Evolutionary conservation across 164 flowering plant genomes (phyloP), one percentile per base, ranked within the genome.

Genomic region (Magnolia officinalis): DNA sequence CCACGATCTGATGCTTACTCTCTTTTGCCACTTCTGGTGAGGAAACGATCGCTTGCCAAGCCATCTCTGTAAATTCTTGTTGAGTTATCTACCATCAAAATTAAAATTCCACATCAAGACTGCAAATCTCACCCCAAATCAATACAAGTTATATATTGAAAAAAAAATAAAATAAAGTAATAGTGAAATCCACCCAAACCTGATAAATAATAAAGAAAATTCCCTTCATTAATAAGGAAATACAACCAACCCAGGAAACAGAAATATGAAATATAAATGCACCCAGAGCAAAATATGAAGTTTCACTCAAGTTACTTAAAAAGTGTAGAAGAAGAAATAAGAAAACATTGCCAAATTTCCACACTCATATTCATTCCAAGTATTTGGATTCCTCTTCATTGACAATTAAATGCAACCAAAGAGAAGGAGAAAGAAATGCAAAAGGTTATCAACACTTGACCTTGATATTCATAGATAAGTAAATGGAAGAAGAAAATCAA

Each of bases 11-110:
- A 81, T 96, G 98, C 85, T 92, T 96, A 76, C 88, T 90, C 81
- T 91, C 97, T 74, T 90, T 96, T 13, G 99, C 99, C 71, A 92
- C 92, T 79, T 96, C 98, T 1, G 98, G 99, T 0, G 92, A 94
- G 1, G 97, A 85, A 58, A 94, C 95, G 75, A 96, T 89, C 1
- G 91, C 90, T 88, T 92, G 98, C 99, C 99, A 96, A 16, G 98
- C 99, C 98, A 92, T 91, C 51, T 96, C 99, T 4, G 98, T 96
- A 72, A 96, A 96, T 19, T 96, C 99, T 84, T 91, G 93, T 74
- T 94, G 99, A n/a, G 97, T 88, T 70, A 96, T 92, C 98, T 94
- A 85, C 14, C 50, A 79, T 26, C 49, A 50, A n/a, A 58, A 63
- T 16, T 51, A 9, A 72, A 24, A 75, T 49, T 16, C 11, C 59